Evolutionary conservation across 768 basidiomycete genomes (phyloP), one percentile per base, ranked within the genome.

Genomic region (Suillus cothurnatus): DNA sequence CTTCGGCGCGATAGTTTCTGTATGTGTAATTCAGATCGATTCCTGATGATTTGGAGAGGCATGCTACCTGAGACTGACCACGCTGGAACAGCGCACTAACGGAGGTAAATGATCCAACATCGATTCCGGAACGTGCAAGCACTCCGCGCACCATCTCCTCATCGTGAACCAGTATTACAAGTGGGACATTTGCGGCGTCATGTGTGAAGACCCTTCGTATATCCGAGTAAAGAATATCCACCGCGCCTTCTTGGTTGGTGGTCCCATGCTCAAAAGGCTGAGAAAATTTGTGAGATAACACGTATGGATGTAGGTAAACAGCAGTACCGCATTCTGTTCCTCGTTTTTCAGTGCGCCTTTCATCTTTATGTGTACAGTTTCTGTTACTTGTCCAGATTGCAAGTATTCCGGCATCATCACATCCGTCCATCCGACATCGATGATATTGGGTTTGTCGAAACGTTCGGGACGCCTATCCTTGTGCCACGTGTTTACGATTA

Each of bases 141-240:
- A 81, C 73, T n/a, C 75, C 76, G 7, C 74, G 68, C 0, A 83
- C 78, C 66, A 80, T 71, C 47, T 78, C 71, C 64, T 81, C 77
- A 32, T 82, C 76, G 50, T 82, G 77, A 4, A 87, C 82, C 8
- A 88, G 78, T 6, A 88, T 71, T 31, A 88, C 68, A 59, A 81
- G 70, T 0, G 85, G 85, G 3, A 66, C 47, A 28, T 66, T 64
- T 41, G 65, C 60, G 1, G 61, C 53, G 39, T 72, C 70, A 17
- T 71, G 70, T 9, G 26, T 34, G 26, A 80, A 68, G 15, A 77
- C 36, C 4, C 59, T 49, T 53, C 72, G 70, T 59, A 71, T 47
- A 1, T 68, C 71, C 15, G 52, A 12, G 28, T 69, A 56, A 9
- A 75, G 62, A 28, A 6, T 39, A 28, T 58, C 57, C 26, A 17